Evolutionary conservation across 805 yeast genomes (phyloP).

Genomic region (Yamadazyma akitaensis): DNA sequence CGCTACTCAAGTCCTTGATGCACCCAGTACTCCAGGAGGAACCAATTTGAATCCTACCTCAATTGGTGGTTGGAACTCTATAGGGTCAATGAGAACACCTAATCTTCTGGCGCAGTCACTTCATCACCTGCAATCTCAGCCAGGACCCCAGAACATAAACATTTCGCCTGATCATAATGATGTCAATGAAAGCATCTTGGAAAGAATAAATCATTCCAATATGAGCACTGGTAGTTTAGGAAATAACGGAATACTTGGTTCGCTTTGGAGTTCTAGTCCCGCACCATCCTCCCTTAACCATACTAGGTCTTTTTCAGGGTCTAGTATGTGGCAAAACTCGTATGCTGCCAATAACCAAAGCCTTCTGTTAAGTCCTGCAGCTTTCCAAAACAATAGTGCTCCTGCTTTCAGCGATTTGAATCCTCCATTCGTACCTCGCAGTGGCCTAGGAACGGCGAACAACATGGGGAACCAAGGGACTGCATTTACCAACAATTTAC

Average conservation of each 20-base stretch:
- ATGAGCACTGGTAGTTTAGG: constrained; percentile 4
- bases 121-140: constrained; percentile 7
- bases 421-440: background rate
- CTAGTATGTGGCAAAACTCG: constrained; percentile 5
- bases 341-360: background rate
- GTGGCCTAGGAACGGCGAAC: too few relatives aligned
- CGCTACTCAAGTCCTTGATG: background rate
- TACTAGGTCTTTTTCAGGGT: constrained; percentile 4
- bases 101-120: constrained; percentile 2
- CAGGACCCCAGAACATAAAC: background rate
- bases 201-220: constrained; percentile 2
- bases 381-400: background rate
- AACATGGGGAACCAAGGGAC: background rate
- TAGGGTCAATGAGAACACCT: background rate
- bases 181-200: background rate
- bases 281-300: background rate
- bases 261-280: too few relatives aligned
- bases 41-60: background rate
- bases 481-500: too few relatives aligned
- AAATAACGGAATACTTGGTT: background rate
- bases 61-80: background rate
- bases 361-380: background rate
- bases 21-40: background rate
- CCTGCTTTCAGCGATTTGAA: background rate
- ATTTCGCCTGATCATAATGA: background rate